These are phyloP conservation scores for Oldenlandia corymbosa DNA, from an alignment of 257 asterid genomes.

Conservation along the genomic window DNA sequence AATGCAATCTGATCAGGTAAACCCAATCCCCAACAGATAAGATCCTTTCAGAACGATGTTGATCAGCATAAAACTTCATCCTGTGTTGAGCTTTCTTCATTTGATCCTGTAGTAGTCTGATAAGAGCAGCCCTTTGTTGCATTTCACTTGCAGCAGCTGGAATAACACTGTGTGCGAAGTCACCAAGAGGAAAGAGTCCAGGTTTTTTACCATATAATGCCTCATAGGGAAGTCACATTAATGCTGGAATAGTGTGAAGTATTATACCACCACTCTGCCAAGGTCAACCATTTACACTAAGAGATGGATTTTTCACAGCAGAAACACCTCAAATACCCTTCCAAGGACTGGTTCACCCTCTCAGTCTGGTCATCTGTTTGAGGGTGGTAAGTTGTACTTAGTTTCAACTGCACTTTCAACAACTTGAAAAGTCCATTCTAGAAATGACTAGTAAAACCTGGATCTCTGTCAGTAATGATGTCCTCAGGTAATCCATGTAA, in stretches of 20 bases:
- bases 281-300: neutral
- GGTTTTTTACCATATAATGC: neutral
- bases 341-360: neutral
- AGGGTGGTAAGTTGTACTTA: neutral
- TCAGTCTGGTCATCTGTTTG: neutral
- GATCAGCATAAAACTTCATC: neutral
- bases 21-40: neutral
- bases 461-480: neutral
- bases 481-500: neutral
- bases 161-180: too few relatives aligned
- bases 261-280: neutral
- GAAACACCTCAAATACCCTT: neutral
- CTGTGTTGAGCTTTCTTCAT: neutral
- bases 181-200: neutral
- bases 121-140: too few relatives aligned
- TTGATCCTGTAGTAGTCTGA: neutral
- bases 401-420: neutral
- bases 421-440: neutral
- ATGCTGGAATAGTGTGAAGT: neutral
- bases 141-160: neutral
- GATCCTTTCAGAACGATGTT: neutral
- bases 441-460: neutral
- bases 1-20: neutral
- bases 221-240: neutral
- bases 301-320: neutral